Conservation (phyloP, 2,329 filamentous ascomycete species). For the Blastomyces silverae region DNA sequence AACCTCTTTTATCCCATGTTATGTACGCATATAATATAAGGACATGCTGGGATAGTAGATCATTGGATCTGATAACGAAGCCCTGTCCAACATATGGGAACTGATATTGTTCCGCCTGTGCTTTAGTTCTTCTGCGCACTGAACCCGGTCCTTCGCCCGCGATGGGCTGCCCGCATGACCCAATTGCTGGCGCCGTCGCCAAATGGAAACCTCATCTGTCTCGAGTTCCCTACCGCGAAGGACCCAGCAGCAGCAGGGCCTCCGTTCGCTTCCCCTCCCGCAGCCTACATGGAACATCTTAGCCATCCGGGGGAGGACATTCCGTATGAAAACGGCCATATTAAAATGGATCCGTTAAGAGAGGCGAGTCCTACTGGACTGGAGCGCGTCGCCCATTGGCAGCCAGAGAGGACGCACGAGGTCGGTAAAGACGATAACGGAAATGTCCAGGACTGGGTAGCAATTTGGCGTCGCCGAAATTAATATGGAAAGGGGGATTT, state of each 20-base stretch:
- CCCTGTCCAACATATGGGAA: neutral
- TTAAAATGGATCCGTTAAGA: slow-evolving; percentile 44
- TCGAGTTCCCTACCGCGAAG: slow-evolving; percentile 75
- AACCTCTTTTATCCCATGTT: neutral
- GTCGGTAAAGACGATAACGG: slow-evolving; percentile 44
- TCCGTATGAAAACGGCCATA: slow-evolving; percentile 51
- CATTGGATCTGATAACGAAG: neutral
- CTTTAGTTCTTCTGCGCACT: slow-evolving; percentile 56
- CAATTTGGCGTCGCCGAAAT: slow-evolving; percentile 39
- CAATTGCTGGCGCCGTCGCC: slow-evolving; percentile 47
- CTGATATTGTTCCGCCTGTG: neutral
- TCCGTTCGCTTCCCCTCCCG: slow-evolving; percentile 62
- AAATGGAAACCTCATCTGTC: slow-evolving; percentile 51
- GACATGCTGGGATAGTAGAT: neutral
- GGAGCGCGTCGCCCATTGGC: slow-evolving; percentile 49
- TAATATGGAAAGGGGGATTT: slow-evolving; percentile 10
- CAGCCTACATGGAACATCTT: slow-evolving; percentile 66
- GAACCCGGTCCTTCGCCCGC: slow-evolving; percentile 48
- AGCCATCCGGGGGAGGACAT: slow-evolving; percentile 61
- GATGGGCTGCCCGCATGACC: slow-evolving; percentile 52
- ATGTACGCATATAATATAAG: neutral
- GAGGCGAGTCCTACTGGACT: slow-evolving; percentile 37
- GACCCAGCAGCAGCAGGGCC: slow-evolving; percentile 59
- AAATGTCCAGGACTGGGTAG: slow-evolving; percentile 39
- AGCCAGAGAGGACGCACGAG: slow-evolving; percentile 51